Evolutionary conservation across 495 filamentous ascomycete genomes (phyloP), one percentile per base, ranked within the genome.

Genomic region (Aspergillus wentii): DNA sequence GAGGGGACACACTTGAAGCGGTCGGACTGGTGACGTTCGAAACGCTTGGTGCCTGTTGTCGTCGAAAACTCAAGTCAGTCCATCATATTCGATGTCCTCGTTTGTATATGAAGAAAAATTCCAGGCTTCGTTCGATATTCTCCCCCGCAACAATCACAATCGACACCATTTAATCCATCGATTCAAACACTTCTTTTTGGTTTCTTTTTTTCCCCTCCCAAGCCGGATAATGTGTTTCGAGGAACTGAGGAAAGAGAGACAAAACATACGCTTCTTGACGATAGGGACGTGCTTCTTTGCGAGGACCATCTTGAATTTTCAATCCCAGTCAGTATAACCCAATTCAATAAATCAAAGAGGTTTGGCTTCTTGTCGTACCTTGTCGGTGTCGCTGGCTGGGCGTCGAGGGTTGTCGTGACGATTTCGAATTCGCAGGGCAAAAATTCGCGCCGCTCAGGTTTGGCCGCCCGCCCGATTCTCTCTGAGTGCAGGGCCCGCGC

Each of bases 281-380:
- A 98, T 97, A 61, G 88, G 86, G 63, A 98, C 78, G 74, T 96
- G 91, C 76, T 92, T 91, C 85, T 94, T 95, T 68, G 91, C 88
- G 78, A 88, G 76, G 75, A 86, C 87, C 92, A 98, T 97, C 88
- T 97, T 41, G 27, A 42, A n/a, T n/a, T n/a, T n/a, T n/a, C 40
- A 39, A 40, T 36, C 19, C 28, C 21, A 45, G 32, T 52, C 36
- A 49, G 37, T 40, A 47, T 18, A 16, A 21, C 30, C 17, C 29
- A 16, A 43, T 13, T 37, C 18, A 8, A 28, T 19, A 37, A 16
- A 33, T 38, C 18, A 39, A 16, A 43, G 37, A 40, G 52, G n/a
- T n/a, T n/a, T n/a, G n/a, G n/a, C n/a, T n/a, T n/a, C n/a, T n/a
- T n/a, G n/a, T n/a, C 59, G 54, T 56, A 70, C 66, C 65, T 68